A percentile compares a stretch with the other conserved stretches of the same genome.
Conservation (phyloP, 441 rosid species). For the Jatropha podagrica region DNA sequence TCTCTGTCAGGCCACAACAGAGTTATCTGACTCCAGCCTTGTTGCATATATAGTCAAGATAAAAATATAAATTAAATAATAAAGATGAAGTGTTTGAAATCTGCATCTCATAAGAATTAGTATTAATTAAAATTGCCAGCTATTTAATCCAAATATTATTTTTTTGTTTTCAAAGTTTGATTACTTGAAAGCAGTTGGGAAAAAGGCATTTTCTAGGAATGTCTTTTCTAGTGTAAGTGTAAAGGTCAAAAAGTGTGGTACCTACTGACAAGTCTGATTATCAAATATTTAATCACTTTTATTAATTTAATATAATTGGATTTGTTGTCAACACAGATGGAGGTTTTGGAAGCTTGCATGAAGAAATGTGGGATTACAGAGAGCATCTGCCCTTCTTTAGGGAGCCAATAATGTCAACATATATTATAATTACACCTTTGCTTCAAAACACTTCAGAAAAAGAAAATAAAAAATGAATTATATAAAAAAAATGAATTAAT, state of each 20-base stretch:
- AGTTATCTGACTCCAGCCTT: slow-evolving; percentile 9
- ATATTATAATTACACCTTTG: slow-evolving; percentile 1
- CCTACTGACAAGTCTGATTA: slow-evolving; percentile 32
- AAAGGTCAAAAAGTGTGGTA: slow-evolving; percentile 45
- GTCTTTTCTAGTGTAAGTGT: slow-evolving; percentile 45
- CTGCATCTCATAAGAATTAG: slow-evolving; percentile 9
- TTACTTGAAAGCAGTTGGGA: slow-evolving; percentile 24
- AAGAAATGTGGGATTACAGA: neutral
- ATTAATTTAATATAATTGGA: neutral
- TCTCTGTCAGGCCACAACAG: slow-evolving; percentile 40
- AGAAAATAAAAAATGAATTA: too few species aligned
- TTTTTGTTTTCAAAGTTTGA: slow-evolving; percentile 11
- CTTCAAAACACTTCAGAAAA: too few species aligned
- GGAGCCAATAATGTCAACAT: slow-evolving; percentile 13
- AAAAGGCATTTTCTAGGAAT: slow-evolving; percentile 29
- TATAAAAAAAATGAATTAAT: too few species aligned
- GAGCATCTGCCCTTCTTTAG: neutral
- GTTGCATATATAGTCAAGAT: neutral
- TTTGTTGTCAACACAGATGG: neutral
- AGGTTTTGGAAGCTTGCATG: neutral
- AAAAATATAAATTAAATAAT: too few species aligned
- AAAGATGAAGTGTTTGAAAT: slow-evolving; percentile 6
- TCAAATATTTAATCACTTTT: neutral
- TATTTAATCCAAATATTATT: neutral
- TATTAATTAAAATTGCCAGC: slow-evolving; percentile 21